Conservation (phyloP, 2,329 filamentous ascomycete genomes). For the Chrysoporthe cubensis region DNA sequence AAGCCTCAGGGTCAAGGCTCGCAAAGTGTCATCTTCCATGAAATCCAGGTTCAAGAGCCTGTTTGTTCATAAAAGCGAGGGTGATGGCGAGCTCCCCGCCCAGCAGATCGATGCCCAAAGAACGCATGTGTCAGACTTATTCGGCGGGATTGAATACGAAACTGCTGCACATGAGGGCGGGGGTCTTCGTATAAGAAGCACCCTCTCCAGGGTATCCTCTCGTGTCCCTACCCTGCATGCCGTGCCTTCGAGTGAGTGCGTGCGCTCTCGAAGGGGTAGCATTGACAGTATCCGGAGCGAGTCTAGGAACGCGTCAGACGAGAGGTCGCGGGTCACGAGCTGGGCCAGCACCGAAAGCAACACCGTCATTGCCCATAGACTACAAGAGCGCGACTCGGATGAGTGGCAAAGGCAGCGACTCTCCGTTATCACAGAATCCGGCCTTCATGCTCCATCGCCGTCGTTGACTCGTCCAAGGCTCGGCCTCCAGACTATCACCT, state of each 20-base stretch:
- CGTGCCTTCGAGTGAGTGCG: slow-evolving; percentile 48
- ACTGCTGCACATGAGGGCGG: slow-evolving; percentile 29
- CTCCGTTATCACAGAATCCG: slow-evolving; percentile 67
- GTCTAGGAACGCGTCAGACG: slow-evolving; percentile 45
- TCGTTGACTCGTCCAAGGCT: slow-evolving; percentile 37
- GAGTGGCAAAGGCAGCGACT: slow-evolving; percentile 60
- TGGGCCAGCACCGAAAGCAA: slow-evolving; percentile 69
- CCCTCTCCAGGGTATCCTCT: slow-evolving; percentile 52
- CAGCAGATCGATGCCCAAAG: slow-evolving; percentile 57
- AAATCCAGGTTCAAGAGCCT: slow-evolving; percentile 64
- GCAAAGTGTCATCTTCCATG: slow-evolving; percentile 65
- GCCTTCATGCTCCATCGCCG: slow-evolving; percentile 47
- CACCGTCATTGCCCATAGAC: slow-evolving; percentile 53
- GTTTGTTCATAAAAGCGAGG: slow-evolving; percentile 50
- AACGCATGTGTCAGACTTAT: slow-evolving; percentile 35
- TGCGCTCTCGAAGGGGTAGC: slow-evolving; percentile 59
- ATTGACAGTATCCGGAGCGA: slow-evolving; percentile 53
- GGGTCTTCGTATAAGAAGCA: slow-evolving; percentile 12
- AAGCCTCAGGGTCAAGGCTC: slow-evolving; percentile 54
- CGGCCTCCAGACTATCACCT: slow-evolving; percentile 35
- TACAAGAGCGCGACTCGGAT: slow-evolving; percentile 36
- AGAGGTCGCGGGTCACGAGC: slow-evolving; percentile 71
- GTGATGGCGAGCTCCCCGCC: slow-evolving; percentile 45
- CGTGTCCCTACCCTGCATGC: slow-evolving; percentile 55
- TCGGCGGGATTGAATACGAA: slow-evolving; percentile 27